Evolutionary conservation across 208 protist genomes (phyloP), one percentile per base, ranked within the genome.

Genomic region (Trypanosoma cruzi): DNA sequence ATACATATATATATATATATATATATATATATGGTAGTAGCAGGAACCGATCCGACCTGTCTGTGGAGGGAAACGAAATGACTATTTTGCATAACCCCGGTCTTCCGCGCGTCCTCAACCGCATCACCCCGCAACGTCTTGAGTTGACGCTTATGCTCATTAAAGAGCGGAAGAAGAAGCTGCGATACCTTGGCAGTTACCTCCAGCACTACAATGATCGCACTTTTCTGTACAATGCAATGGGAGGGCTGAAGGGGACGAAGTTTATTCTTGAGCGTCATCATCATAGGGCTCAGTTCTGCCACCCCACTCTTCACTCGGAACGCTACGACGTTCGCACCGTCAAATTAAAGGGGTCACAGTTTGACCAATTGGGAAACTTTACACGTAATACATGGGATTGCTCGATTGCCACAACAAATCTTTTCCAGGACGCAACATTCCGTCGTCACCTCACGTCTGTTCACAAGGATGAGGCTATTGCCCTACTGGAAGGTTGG

Each of bases 101-200:
- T 67, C n/a, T 86, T 4, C 90, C 90, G 29, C 85, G 86, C 29
- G 81, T 96, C 29, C 64, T 95, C 40, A 65, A 61, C 11, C 84
- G 82, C 68, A 80, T 91, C 58, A 88, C 86, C n/a, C 87, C 88
- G 3, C 71, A 78, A 18, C 73, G 74, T 26, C 71, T 96, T 58
- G 88, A 93, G 66, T 56, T 87, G 4, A 80, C 78, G 14, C 64
- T 88, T 42, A 75, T 89, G 36, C 61, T 80, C 36, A 44, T 88
- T 5, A 86, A 88, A 65, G 86, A 96, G 79, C 83, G 85, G 2
- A 85, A 80, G 65, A 96, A 96, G 80, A 83, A 71, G 31, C 54
- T 88, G 54, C 80, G 74, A 13, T 93, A 96, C 75, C 79, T 88
- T 46, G 90, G 90, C 50, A 84, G 81, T 53, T 70, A 75, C 48